phyloP scores from a whole-genome alignment of 2,329 filamentous ascomycete species.

The Esteya vermicola region DNA sequence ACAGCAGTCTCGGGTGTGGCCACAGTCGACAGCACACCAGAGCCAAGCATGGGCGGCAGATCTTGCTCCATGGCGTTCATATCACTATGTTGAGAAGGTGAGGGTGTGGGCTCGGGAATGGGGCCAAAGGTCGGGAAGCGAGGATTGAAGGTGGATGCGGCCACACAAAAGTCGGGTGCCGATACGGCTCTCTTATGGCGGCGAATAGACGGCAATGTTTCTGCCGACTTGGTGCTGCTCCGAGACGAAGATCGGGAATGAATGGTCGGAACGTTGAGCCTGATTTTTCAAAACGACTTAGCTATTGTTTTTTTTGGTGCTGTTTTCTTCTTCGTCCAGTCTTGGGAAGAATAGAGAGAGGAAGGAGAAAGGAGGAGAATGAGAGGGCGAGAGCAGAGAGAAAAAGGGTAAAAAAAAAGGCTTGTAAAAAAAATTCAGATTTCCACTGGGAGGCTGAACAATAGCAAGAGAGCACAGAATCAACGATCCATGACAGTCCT shows the following conservation, averaged over 20 bases:
- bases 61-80: slow-evolving; percentile 7
- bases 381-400: background rate
- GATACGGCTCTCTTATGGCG: slow-evolving; percentile 35
- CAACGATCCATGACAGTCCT: no score
- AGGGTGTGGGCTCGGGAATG: slow-evolving; percentile 15
- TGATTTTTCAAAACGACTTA: slow-evolving; percentile 1
- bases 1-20: no score
- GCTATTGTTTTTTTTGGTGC: background rate
- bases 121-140: slow-evolving; percentile 11
- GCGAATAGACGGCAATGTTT: no score
- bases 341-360: no score
- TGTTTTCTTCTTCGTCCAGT: no score
- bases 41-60: background rate
- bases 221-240: no score
- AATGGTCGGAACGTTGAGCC: background rate
- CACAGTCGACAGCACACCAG: no score
- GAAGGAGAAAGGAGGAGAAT: background rate
- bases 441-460: background rate
- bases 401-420: background rate
- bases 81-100: slow-evolving; percentile 13
- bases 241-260: slow-evolving; percentile 1
- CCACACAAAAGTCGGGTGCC: slow-evolving; percentile 28
- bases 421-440: background rate
- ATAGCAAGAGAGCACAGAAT: background rate
- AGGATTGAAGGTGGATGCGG: slow-evolving; percentile 8